Evolutionary conservation across 2,329 filamentous ascomycete genomes (phyloP), one percentile per base, ranked within the genome.

Genomic region (Penicillium digitatum): DNA sequence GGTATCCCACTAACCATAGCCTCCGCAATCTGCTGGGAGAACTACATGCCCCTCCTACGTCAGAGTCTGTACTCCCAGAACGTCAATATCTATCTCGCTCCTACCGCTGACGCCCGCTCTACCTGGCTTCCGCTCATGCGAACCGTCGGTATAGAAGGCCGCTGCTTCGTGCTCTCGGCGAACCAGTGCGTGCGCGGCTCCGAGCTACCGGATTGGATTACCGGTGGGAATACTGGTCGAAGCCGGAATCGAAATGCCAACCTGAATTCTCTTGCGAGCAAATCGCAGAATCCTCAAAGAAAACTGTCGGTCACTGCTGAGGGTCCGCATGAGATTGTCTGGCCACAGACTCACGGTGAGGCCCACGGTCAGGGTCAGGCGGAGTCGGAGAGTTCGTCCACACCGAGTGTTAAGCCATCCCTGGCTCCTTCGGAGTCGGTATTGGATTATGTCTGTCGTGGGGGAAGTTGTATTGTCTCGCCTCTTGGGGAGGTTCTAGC

Each of bases 11-110:
- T 96, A 56, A 92, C 89, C 55, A 81, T 96, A 55, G 92, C 87
- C 0, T 85, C 88, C 2, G 92, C 90, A 3, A 95, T 96, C 62
- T 96, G 92, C 78, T 96, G 92, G 92, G 92, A 96, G 72, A 96
- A 89, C 72, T 95, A 93, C 76, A 96, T 96, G 91, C 92, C 92
- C 0, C 78, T 96, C 16, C 78, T 96, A 7, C 83, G 92, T 20
- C 88, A 95, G 70, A 81, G 85, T 8, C 79, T 96, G 29, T 96
- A 96, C 72, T 81, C 84, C 3, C 92, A 96, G 72, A 95, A 95
- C 67, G 85, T 96, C 65, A 95, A 95, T 71, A 76, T 96, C 14
- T 96, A 93, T 73, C 82, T 96, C 2, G 91, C 91, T 0, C 92
- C 92, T 0, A 96, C 92, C 1, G 92, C 92, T 0, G 92, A 96